phyloP scores from a whole-genome alignment of 176 grass and related monocot species.

The Miscanthus lutarioriparius region DNA sequence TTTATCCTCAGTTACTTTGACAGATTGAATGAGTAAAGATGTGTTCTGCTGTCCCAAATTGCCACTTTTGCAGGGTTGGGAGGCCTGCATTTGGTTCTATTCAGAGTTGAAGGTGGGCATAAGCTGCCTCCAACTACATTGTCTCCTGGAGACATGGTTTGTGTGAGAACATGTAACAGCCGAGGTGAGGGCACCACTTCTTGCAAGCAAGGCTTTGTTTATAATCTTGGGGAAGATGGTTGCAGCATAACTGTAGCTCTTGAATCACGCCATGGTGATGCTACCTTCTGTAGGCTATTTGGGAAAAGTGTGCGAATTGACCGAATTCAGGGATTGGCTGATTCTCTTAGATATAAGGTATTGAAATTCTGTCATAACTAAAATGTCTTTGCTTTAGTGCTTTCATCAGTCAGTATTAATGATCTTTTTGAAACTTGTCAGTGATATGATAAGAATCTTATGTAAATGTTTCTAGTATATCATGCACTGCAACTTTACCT shows the following conservation, averaged over 20 bases:
- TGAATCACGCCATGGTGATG: slow-evolving; percentile 82
- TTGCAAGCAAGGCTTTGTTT: slow-evolving; percentile 92
- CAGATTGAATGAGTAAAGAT: not conserved
- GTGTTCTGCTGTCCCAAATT: slow-evolving; percentile 7
- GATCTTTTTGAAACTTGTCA: not conserved
- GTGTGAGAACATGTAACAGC: slow-evolving; percentile 86
- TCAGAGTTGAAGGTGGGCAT: slow-evolving; percentile 87
- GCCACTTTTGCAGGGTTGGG: slow-evolving; percentile 56
- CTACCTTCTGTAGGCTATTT: slow-evolving; percentile 95
- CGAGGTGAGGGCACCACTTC: slow-evolving; percentile 73
- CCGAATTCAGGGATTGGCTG: slow-evolving; percentile 88
- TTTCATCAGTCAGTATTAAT: not conserved
- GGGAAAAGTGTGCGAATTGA: slow-evolving; percentile 91
- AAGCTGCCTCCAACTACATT: slow-evolving; percentile 82
- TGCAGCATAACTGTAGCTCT: slow-evolving; percentile 90
- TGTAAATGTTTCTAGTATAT: not conserved
- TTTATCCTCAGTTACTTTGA: not conserved
- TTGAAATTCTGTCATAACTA: slow-evolving; percentile 18
- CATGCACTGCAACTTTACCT: slow-evolving; percentile 1
- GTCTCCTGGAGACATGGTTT: slow-evolving; percentile 94
- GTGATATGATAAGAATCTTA: slow-evolving; percentile 2
- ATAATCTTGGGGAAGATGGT: slow-evolving; percentile 88
- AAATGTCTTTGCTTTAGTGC: not conserved
- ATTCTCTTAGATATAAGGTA: slow-evolving; percentile 96
- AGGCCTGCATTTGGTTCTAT: slow-evolving; percentile 88